phyloP scores from a whole-genome alignment of 83 land plant species.

The Thuja plicata region DNA sequence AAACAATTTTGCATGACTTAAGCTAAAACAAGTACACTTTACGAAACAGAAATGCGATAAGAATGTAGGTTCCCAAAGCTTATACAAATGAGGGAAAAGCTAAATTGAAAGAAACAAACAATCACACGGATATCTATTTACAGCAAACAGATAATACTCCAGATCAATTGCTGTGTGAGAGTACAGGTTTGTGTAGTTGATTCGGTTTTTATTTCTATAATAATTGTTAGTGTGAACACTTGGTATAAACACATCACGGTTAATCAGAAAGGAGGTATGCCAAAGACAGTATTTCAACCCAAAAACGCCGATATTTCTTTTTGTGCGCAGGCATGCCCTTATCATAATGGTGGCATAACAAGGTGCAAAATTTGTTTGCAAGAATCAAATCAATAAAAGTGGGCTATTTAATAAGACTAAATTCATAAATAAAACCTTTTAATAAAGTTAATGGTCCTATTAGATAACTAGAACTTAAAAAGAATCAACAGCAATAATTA shows the following conservation, averaged over 20 bases:
- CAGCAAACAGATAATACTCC: background rate
- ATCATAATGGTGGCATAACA: background rate
- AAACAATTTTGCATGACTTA: background rate
- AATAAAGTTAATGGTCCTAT: too few species aligned
- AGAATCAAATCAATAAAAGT: too few species aligned
- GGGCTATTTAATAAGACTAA: too few species aligned
- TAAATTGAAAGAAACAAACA: background rate
- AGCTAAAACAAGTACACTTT: background rate
- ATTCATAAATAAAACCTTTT: too few species aligned
- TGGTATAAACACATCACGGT: background rate
- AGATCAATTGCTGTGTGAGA: background rate
- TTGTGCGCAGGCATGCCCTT: background rate
- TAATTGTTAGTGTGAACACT: too few species aligned
- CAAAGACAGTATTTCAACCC: background rate
- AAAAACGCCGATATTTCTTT: too few species aligned
- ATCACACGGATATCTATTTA: too few species aligned
- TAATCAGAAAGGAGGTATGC: background rate
- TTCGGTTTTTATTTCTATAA: too few species aligned
- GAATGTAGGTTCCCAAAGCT: background rate
- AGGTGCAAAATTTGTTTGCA: background rate
- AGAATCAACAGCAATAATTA: too few species aligned
- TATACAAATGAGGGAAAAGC: background rate
- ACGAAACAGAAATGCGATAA: background rate
- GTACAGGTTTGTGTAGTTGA: too few species aligned
- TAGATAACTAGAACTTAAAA: too few species aligned